Base-by-base conservation (phyloP, 148 eudicot genomes). In the Camellia lanceoleosa region DNA sequence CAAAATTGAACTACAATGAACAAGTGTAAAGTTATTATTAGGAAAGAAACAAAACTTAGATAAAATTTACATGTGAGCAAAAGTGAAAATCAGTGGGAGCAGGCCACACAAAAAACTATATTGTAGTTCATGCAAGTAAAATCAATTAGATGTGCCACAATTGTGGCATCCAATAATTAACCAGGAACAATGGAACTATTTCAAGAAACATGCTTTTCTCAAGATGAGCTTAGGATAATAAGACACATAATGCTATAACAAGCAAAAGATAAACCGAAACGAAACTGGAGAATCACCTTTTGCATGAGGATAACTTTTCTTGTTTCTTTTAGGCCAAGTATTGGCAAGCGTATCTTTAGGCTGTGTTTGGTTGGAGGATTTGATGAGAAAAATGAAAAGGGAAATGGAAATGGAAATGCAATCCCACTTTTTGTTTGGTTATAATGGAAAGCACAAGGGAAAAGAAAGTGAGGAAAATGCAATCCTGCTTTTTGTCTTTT, bases 1-100 rank as follows among this genome's bases (percentile, higher is more conserved):
- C 78, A 95, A 80, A 58, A 89, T 82, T 69, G 91, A 74, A 68
- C 98, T 93, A 77, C 83, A 91, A 80, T 18, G 42, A 76, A 42
- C 74, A 70, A 66, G n/a, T n/a, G n/a, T n/a, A n/a, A n/a, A n/a
- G 23, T 55, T 13, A 74, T 63, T 64, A 82, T 76, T 64, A 55
- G 42, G 30, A 9, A 63, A 38, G 19, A 54, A 68, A 12, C 20
- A 46, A 30, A n/a, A 69, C 63, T 71, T 9, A 10, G 51, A 61
- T 13, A 82, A 42, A n/a, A 52, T 15, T 71, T 63, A 61, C 51
- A 42, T 43, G 10, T 18, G 16, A 51, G 41, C 41, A 42, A 69
- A 42, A 52, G 19, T 49, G 52, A 18, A 46, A 73, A 67, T 6
- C 70, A 71, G 52, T 44, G 12, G 42, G 51, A 64, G 56, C 58